A percentile compares a stretch with the other conserved stretches of the same genome.
Evolutionary conservation across 2,329 filamentous ascomycete species (phyloP).

Genomic region (Fusarium sterilihyphosum): DNA sequence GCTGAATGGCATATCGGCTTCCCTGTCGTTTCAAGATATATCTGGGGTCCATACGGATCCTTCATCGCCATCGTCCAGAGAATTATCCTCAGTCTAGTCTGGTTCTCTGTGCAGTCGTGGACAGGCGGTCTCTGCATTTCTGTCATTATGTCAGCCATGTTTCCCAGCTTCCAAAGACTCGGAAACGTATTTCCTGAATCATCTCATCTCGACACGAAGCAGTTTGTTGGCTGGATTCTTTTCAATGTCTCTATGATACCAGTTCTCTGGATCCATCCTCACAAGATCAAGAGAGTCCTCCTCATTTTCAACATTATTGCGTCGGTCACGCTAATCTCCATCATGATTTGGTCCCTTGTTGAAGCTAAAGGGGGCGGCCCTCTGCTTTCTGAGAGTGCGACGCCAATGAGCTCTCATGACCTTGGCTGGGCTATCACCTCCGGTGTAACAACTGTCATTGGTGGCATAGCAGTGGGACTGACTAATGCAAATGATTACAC

Average conservation of each 20-base stretch:
- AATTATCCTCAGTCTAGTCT: background rate
- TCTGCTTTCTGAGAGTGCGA: background rate
- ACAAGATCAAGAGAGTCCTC: background rate
- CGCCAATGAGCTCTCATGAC: background rate
- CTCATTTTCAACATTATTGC: background rate
- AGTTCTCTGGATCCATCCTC: background rate
- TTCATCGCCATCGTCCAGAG: background rate
- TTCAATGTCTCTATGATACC: background rate
- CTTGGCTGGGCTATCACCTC: background rate
- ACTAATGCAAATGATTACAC: background rate
- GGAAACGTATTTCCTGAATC: background rate
- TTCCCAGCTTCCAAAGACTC: background rate
- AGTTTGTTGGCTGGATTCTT: background rate
- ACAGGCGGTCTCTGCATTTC: background rate
- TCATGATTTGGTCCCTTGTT: background rate
- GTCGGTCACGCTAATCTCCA: background rate
- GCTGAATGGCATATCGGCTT: background rate
- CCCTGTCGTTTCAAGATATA: background rate
- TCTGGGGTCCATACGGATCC: background rate
- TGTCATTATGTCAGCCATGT: background rate
- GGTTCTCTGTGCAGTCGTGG: background rate
- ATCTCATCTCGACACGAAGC: background rate
- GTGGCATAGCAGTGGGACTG: background rate
- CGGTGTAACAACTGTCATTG: background rate
- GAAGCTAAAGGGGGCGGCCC: background rate